Percentiles rank a stretch among this genome's conserved stretches.
These are phyloP conservation scores for Bocquillonia castaneifolia DNA, from an alignment of 441 rosid species.

Conservation along the genomic window DNA sequence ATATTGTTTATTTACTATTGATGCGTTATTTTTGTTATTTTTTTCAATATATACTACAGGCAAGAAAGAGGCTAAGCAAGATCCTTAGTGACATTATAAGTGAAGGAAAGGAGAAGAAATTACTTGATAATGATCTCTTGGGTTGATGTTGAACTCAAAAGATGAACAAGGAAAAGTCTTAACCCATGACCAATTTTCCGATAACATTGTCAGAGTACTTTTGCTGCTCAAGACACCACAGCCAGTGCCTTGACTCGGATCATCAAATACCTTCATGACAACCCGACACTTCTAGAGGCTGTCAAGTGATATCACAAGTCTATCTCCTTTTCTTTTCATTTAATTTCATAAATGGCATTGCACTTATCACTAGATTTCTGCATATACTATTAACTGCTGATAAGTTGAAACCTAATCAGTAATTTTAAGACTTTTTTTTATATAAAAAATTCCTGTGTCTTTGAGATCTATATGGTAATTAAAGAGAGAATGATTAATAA, in stretches of 20 bases:
- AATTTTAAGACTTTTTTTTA: no score
- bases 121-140: constrained; percentile 40
- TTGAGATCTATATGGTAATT: no score
- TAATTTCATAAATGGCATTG: no score
- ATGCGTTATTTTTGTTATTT: no score
- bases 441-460: no score
- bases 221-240: constrained; percentile 73
- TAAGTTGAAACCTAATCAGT: no score
- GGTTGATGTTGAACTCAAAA: constrained; percentile 46
- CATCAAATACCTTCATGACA: constrained; percentile 62
- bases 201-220: constrained; percentile 68
- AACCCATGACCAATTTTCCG: constrained; percentile 47
- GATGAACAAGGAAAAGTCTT: constrained; percentile 37
- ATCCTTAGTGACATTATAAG: constrained; percentile 44
- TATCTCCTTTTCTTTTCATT: no score
- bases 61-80: constrained; percentile 46
- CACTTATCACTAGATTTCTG: no score
- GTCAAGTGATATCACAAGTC: no score
- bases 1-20: no score
- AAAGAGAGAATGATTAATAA: not conserved
- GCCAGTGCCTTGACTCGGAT: constrained; percentile 71
- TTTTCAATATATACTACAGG: constrained; percentile 24
- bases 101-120: constrained; percentile 50
- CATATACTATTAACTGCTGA: no score
- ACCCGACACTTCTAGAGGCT: constrained; percentile 58